phyloP scores from a whole-genome alignment of 2,329 filamentous ascomycete genomes.

The Fusarium gaditjirri region DNA sequence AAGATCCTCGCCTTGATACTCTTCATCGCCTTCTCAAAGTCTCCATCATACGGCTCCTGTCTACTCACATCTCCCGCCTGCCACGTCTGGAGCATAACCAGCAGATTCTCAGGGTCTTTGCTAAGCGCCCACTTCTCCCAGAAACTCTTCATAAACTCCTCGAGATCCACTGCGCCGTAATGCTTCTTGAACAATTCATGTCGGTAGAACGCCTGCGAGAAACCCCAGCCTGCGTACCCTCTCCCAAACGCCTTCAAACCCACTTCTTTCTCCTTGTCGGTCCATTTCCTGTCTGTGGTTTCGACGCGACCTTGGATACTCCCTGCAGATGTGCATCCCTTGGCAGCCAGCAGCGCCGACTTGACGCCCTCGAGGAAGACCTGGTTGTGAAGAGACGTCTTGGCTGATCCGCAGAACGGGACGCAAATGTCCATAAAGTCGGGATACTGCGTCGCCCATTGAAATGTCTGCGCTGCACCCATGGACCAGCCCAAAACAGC shows the following conservation, averaged over 20 bases:
- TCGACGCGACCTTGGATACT: slow-evolving; percentile 45
- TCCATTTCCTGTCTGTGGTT: slow-evolving; percentile 44
- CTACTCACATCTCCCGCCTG: slow-evolving; percentile 76
- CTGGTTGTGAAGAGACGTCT: slow-evolving; percentile 62
- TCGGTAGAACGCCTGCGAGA: slow-evolving; percentile 82
- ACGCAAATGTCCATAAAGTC: slow-evolving; percentile 59
- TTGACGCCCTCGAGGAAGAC: slow-evolving; percentile 66
- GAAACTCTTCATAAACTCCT: slow-evolving; percentile 78
- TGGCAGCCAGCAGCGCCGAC: slow-evolving; percentile 56
- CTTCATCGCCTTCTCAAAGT: slow-evolving; percentile 73
- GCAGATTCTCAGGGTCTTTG: slow-evolving; percentile 80
- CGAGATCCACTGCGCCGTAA: slow-evolving; percentile 74
- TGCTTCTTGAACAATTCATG: slow-evolving; percentile 72
- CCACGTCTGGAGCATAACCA: slow-evolving; percentile 83
- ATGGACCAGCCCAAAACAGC: slow-evolving; percentile 66
- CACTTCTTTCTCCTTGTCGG: slow-evolving; percentile 54
- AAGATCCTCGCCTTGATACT: slow-evolving; percentile 78
- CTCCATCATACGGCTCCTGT: slow-evolving; percentile 74
- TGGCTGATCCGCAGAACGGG: slow-evolving; percentile 61
- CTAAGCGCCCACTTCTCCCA: slow-evolving; percentile 80
- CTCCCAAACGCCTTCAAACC: slow-evolving; percentile 76
- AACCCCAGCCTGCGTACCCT: slow-evolving; percentile 84
- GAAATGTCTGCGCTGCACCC: slow-evolving; percentile 65
- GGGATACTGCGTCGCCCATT: slow-evolving; percentile 62
- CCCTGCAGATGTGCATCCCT: slow-evolving; percentile 62